Evolutionary conservation across 78 protist species (phyloP).

Genomic region (Tieghemostelium lacteum): DNA sequence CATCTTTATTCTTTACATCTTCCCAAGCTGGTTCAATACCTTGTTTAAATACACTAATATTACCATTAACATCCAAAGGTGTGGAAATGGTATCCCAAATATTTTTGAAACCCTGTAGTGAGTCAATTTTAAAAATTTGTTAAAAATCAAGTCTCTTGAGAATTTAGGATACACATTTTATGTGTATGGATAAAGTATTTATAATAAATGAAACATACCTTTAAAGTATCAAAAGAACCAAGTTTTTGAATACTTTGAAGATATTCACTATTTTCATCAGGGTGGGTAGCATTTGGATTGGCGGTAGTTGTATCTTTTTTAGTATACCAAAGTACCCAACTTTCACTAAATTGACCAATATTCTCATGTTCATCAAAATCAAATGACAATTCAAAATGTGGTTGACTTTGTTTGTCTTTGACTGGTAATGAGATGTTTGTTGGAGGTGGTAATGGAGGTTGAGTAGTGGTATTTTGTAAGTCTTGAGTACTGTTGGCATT

Average conservation of each 20-base stretch:
- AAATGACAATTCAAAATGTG: constrained; percentile 36
- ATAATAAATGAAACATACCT: constrained; percentile 1
- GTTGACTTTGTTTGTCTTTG: constrained; percentile 15
- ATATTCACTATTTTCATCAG: constrained; percentile 51
- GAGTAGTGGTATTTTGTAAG: too few species aligned
- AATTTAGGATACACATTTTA: too few species aligned
- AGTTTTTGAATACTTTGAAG: constrained; percentile 46
- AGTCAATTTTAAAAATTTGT: neutral
- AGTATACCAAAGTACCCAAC: constrained; percentile 62
- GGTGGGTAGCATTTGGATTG: neutral
- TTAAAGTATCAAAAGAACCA: constrained; percentile 46
- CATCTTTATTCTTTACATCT: constrained; percentile 60
- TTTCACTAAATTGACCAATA: constrained; percentile 6
- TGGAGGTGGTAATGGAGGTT: constrained; percentile 13
- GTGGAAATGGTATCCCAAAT: constrained; percentile 28
- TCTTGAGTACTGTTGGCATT: neutral
- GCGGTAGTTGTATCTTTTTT: neutral
- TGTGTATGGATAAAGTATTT: too few species aligned
- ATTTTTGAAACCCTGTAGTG: constrained; percentile 9
- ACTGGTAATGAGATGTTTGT: constrained; percentile 3
- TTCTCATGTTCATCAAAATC: neutral
- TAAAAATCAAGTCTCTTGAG: too few species aligned
- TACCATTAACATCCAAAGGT: constrained; percentile 39
- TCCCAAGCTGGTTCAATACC: constrained; percentile 82
- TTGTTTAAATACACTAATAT: constrained; percentile 69